A percentile compares a stretch with the other conserved stretches of the same genome.
These are phyloP conservation scores for Ceriops decandra DNA, from an alignment of 345 rosid species.

Conservation along the genomic window DNA sequence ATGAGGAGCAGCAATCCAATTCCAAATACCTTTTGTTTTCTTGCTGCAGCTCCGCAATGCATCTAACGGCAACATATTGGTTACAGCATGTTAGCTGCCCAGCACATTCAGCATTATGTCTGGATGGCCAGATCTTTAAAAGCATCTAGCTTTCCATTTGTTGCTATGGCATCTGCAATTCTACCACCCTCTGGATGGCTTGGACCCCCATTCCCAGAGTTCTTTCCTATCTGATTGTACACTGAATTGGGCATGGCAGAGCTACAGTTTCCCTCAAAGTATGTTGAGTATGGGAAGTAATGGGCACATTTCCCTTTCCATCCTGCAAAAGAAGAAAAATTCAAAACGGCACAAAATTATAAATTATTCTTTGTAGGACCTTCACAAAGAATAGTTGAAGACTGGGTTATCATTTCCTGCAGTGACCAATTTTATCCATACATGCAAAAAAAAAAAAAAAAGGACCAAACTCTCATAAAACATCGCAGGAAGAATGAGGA, in stretches of 20 bases:
- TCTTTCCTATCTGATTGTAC: conserved; percentile 39
- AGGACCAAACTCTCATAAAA: too few relatives aligned
- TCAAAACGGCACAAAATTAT: background rate
- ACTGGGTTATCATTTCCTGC: too few relatives aligned
- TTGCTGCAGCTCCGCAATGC: conserved; percentile 2
- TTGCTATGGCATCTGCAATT: conserved; percentile 34
- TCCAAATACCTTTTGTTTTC: background rate
- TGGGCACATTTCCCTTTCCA: conserved; percentile 75
- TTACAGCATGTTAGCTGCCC: conserved; percentile 11
- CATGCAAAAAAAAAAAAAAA: too few relatives aligned
- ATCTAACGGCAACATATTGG: conserved; percentile 14
- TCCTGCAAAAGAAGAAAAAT: conserved; percentile 42
- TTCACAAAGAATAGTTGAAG: too few relatives aligned
- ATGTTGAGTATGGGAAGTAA: conserved; percentile 65
- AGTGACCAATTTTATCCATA: too few relatives aligned
- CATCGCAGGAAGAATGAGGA: too few relatives aligned
- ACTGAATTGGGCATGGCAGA: conserved; percentile 51
- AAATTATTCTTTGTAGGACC: too few relatives aligned
- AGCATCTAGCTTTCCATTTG: conserved; percentile 75
- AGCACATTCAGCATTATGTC: conserved; percentile 4
- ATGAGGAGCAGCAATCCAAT: conserved; percentile 9
- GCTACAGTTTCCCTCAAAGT: conserved; percentile 71
- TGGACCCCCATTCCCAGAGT: conserved; percentile 50
- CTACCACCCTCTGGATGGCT: conserved; percentile 37
- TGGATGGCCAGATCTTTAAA: conserved; percentile 25